These are phyloP conservation scores for Penicillium ucsense DNA, from an alignment of 495 filamentous ascomycete genomes.

Conservation along the genomic window DNA sequence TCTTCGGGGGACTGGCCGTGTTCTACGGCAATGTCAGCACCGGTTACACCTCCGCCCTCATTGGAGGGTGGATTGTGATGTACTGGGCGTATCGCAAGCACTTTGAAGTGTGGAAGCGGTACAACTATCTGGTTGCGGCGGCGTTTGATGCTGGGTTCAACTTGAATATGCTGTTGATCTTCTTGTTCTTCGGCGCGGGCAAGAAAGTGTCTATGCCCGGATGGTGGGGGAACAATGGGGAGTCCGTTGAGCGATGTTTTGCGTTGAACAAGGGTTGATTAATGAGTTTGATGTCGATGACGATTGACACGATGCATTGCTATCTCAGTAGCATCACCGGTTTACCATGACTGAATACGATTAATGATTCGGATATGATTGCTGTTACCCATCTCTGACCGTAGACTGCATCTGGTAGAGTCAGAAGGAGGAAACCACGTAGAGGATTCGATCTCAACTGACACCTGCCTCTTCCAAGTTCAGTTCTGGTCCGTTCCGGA, in stretches of 20 bases:
- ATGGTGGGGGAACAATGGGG: constrained; percentile 46
- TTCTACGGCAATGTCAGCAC: constrained; percentile 38
- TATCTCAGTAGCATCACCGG: too few relatives aligned
- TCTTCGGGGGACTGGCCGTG: constrained; percentile 27
- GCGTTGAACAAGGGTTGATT: constrained; percentile 9
- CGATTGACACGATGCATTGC: too few relatives aligned
- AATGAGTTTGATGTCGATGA: too few relatives aligned
- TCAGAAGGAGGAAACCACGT: too few relatives aligned
- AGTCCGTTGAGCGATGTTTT: constrained; percentile 29
- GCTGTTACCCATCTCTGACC: too few relatives aligned
- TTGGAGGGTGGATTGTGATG: constrained; percentile 49
- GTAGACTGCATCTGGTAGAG: too few relatives aligned
- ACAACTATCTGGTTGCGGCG: constrained; percentile 47
- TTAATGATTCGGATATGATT: too few relatives aligned
- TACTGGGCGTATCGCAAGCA: constrained; percentile 40
- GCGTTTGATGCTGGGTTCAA: constrained; percentile 52
- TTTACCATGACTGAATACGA: too few relatives aligned
- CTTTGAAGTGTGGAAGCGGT: constrained; percentile 47
- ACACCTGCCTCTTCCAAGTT: too few relatives aligned
- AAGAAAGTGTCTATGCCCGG: constrained; percentile 45
- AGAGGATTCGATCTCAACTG: too few relatives aligned
- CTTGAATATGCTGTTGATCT: constrained; percentile 45
- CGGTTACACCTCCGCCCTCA: constrained; percentile 44
- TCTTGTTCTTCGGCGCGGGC: constrained; percentile 43
- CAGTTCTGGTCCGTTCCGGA: too few relatives aligned